Evolutionary conservation across 2,329 filamentous ascomycete genomes (phyloP).

Genomic region (Trichoderma afroharzianum): DNA sequence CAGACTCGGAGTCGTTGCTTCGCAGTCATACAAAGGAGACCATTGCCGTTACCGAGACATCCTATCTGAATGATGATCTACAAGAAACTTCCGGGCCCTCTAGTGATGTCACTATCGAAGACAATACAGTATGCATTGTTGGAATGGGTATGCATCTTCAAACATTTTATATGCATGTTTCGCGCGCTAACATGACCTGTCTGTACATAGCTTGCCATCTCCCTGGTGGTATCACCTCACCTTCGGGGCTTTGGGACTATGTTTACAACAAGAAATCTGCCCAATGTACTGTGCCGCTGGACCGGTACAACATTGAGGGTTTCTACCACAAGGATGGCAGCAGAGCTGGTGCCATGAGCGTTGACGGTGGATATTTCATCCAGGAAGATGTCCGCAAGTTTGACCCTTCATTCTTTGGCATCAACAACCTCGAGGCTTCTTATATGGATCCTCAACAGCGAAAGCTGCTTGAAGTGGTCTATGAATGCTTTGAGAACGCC

Average conservation of each 20-base stretch:
- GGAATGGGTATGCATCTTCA: neutral
- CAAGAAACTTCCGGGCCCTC: constrained; percentile 10
- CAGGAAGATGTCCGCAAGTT: constrained; percentile 16
- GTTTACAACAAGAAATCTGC: constrained; percentile 28
- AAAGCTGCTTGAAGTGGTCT: constrained; percentile 29
- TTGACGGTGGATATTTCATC: constrained; percentile 26
- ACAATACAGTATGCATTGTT: constrained; percentile 10
- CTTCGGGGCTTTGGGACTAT: constrained; percentile 28
- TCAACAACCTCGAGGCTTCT: constrained; percentile 1
- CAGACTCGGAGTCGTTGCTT: constrained; percentile 8
- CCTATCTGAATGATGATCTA: neutral
- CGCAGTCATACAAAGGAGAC: neutral
- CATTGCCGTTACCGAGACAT: neutral
- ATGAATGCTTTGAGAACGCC: constrained; percentile 26
- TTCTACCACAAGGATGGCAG: constrained; percentile 18
- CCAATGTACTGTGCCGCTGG: constrained; percentile 26
- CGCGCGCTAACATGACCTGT: neutral
- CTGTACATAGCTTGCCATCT: constrained; percentile 6
- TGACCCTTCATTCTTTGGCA: constrained; percentile 7
- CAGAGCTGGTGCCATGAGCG: constrained; percentile 7
- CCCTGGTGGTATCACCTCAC: constrained; percentile 13
- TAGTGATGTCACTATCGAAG: neutral
- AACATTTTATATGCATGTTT: too few species aligned
- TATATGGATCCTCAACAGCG: constrained; percentile 31
- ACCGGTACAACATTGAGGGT: constrained; percentile 23